phyloP scores from a whole-genome alignment of 345 rosid genomes.

The Odontarrhena argentea region DNA sequence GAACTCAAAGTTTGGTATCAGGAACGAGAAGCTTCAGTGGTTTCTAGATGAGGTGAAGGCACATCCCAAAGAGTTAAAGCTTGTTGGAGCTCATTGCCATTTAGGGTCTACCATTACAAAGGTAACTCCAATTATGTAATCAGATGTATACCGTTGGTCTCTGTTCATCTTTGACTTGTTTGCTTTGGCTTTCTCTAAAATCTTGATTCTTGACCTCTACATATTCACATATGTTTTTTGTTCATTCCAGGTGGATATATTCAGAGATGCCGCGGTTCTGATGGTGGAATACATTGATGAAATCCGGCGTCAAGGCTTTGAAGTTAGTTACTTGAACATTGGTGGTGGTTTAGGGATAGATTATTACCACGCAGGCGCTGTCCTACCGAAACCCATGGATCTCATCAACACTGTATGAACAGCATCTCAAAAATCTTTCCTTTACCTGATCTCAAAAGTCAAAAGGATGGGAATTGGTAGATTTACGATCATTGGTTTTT shows the following conservation, averaged over 20 bases:
- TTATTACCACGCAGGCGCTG: conserved; percentile 79
- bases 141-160: background rate
- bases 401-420: conserved; percentile 84
- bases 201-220: background rate
- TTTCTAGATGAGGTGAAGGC: conserved; percentile 94
- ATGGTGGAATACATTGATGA: conserved; percentile 89
- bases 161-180: conserved; percentile 1
- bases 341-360: conserved; percentile 99
- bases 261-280: conserved; percentile 89
- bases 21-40: conserved; percentile 99
- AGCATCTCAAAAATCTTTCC: conserved; percentile 20
- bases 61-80: conserved; percentile 82
- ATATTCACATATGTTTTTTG: background rate
- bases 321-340: conserved; percentile 82
- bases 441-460: conserved; percentile 10
- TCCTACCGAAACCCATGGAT: conserved; percentile 92
- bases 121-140: conserved; percentile 43
- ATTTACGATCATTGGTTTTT: conserved; percentile 11
- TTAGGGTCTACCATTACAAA: conserved; percentile 97
- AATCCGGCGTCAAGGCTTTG: conserved; percentile 89
- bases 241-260: conserved; percentile 81
- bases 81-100: conserved; percentile 98
- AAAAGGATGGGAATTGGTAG: background rate
- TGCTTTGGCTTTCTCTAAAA: background rate
- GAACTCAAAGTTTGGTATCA: conserved; percentile 96